Base-by-base conservation (phyloP, 345 rosid species). In the Xanthoceras sorbifolium region DNA sequence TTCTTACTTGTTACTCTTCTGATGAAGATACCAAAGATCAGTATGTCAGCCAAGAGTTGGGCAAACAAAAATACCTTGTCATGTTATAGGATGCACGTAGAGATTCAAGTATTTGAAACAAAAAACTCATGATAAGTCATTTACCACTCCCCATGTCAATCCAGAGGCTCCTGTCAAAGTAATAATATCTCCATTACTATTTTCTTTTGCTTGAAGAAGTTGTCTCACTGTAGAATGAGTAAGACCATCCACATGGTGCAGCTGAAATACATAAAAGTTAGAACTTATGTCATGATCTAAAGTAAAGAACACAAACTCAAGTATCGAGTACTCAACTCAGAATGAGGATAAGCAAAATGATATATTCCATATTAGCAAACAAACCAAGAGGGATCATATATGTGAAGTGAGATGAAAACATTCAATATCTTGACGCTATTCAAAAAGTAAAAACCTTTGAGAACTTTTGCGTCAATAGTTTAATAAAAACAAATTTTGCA, bases 191-290 rank as follows among this genome's bases (percentile, higher is more conserved):
- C 82, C 77, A 66, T 77, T 54, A 76, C 75, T 70, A 55, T 78
- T 87, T 82, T 82, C 91, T 83, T 84, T 84, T 75, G 73, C 84
- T 81, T 83, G 87, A 69, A 90, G 85, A 68, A 83, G 88, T 73
- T 79, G 82, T 79, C 84, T 85, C 59, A 93, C 90, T 65, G 86
- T 87, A 77, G 85, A 77, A 79, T 82, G 82, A 67, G 90, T 89
- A 66, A 95, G 87, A 64, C 97, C 98, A 84, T 93, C 98, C 78
- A 95, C 92, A 67, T 88, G 87, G 82, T 95, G 98, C 83, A 95
- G 85, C 98, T 94, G 84, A 79, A 67, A 67, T 46, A 81, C 34
- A 69, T 69, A 14, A 76, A 81, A 69, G 29, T 44, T 63, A 70
- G 22, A 71, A 78, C 61, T 68, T 59, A n/a, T 77, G 63, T 67